Percentiles rank a stretch among this genome's conserved stretches.
phyloP scores from a whole-genome alignment of 2,329 filamentous ascomycete genomes.

The Escovopsis sp. region DNA sequence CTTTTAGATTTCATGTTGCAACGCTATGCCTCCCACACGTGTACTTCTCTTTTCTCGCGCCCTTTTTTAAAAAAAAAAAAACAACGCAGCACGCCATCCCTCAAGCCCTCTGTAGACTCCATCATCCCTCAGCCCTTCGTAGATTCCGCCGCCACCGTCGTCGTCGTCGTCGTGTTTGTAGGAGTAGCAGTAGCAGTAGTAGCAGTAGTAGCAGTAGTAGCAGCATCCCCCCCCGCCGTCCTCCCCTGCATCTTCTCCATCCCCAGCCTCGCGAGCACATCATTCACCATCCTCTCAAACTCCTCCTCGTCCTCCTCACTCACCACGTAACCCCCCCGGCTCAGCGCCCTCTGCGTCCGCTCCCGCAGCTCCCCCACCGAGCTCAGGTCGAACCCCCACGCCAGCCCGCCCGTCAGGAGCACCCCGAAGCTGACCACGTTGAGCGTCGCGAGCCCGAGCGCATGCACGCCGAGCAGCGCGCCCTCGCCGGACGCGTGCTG shows the following conservation, averaged over 20 bases:
- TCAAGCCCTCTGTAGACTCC: background rate
- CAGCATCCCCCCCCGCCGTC: background rate
- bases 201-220: too few relatives aligned
- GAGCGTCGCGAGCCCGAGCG: conserved; percentile 72
- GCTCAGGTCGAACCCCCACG: conserved; percentile 68
- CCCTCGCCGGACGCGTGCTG: conserved; percentile 15
- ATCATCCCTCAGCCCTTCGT: background rate
- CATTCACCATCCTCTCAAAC: conserved; percentile 46
- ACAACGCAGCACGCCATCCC: background rate
- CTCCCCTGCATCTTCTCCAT: conserved; percentile 14
- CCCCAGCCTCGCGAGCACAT: conserved; percentile 38
- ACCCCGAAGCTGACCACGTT: conserved; percentile 68
- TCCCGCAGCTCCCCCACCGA: conserved; percentile 48
- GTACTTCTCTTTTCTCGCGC: background rate
- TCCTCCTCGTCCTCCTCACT: conserved; percentile 40
- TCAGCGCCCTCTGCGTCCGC: conserved; percentile 28
- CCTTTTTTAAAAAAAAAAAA: background rate
- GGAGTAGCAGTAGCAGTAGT: too few relatives aligned
- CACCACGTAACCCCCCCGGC: conserved; percentile 18
- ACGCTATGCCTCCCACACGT: background rate
- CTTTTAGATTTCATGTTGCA: background rate
- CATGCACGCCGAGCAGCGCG: conserved; percentile 59
- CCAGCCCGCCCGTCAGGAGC: conserved; percentile 55
- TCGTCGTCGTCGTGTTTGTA: too few relatives aligned
- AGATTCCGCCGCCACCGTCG: background rate